phyloP scores from a whole-genome alignment of 2,329 filamentous ascomycete genomes.

The Colletotrichum lindemuthianum region DNA sequence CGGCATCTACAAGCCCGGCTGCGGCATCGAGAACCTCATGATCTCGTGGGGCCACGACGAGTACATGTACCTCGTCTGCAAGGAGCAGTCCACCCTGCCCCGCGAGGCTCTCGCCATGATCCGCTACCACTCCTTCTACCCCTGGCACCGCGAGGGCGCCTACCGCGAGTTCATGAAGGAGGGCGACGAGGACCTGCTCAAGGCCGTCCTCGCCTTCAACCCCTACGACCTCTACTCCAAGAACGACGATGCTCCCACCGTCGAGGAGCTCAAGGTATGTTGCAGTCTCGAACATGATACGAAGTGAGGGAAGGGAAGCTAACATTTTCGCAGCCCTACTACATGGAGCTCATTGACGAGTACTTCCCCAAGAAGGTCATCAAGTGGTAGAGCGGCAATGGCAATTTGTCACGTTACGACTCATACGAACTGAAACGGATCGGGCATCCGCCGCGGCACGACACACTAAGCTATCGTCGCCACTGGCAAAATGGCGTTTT shows the following conservation, averaged over 20 bases:
- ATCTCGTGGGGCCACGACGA: constrained; percentile 91
- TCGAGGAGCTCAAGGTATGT: constrained; percentile 74
- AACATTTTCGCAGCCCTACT: constrained; percentile 46
- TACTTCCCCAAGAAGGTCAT: constrained; percentile 52
- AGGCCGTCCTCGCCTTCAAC: constrained; percentile 87
- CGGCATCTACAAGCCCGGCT: constrained; percentile 83
- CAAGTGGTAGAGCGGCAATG: constrained; percentile 46
- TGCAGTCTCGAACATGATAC: not conserved
- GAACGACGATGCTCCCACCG: constrained; percentile 81
- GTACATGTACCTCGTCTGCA: constrained; percentile 87
- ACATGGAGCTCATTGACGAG: constrained; percentile 55
- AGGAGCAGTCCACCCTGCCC: constrained; percentile 82
- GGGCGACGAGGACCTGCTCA: constrained; percentile 82
- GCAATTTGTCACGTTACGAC: constrained; percentile 24
- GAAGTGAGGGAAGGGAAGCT: not conserved
- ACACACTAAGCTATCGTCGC: not conserved
- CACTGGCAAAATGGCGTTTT: constrained; percentile 25
- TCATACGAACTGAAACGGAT: constrained; percentile 19
- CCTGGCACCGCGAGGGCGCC: constrained; percentile 85
- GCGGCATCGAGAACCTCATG: constrained; percentile 89
- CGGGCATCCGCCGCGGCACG: constrained; percentile 14
- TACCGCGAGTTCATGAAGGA: constrained; percentile 86
- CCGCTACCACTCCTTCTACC: constrained; percentile 91
- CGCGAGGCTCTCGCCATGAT: constrained; percentile 91
- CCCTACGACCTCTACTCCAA: constrained; percentile 94